phyloP scores from a whole-genome alignment of 441 rosid genomes.

The Populus trichocarpa region DNA sequence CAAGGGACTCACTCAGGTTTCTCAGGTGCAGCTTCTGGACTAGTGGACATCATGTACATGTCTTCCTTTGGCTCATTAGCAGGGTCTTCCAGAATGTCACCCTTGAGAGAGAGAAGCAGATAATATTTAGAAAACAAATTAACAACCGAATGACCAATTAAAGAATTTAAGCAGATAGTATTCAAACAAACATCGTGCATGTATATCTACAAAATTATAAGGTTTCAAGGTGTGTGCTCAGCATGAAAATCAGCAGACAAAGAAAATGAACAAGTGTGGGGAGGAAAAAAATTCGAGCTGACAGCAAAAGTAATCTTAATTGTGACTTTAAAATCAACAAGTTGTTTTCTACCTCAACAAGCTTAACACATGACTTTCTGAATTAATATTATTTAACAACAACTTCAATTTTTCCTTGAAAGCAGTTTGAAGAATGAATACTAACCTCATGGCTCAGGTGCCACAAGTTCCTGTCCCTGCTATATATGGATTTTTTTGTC shows the following conservation, averaged over 20 bases:
- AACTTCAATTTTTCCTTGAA: not conserved
- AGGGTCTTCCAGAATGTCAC: constrained; percentile 94
- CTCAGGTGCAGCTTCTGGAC: constrained; percentile 86
- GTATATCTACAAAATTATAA: not conserved
- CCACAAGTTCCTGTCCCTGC: constrained; percentile 94
- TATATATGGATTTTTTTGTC: constrained; percentile 92
- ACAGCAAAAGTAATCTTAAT: too few species aligned
- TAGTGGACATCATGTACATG: constrained; percentile 88
- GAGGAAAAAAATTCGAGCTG: not conserved
- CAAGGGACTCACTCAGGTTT: constrained; percentile 59
- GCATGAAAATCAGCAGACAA: not conserved
- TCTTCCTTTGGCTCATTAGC: constrained; percentile 85
- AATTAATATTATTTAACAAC: not conserved
- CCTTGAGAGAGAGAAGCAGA: constrained; percentile 29
- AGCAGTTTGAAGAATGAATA: not conserved
- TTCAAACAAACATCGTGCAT: not conserved
- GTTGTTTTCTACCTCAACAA: not conserved
- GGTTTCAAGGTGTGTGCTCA: not conserved
- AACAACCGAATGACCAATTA: not conserved
- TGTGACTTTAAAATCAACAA: too few species aligned
- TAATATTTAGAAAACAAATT: not conserved
- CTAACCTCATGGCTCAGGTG: constrained; percentile 93
- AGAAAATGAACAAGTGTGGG: not conserved
- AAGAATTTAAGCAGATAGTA: not conserved
- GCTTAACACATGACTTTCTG: not conserved